Base-by-base conservation (phyloP, 2,329 filamentous ascomycete species). In the Cercospora nicotianae region DNA sequence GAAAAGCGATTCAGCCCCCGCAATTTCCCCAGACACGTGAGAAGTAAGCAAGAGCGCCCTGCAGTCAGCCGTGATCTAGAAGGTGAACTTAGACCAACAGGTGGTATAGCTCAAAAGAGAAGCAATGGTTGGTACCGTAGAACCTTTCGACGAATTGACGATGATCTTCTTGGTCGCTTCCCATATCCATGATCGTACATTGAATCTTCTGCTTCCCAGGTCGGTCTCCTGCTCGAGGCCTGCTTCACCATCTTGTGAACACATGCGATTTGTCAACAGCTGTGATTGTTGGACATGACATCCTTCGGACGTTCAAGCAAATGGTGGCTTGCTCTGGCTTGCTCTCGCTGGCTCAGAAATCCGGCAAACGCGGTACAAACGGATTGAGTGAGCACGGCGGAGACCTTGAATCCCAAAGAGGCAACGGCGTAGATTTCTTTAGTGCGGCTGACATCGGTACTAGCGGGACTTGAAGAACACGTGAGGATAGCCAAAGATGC, bases 301-400 rank as follows among this genome's bases (percentile, higher is more conserved):
- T 45, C 51, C 63, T 58, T 39, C 53, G 55, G 28, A 36, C 55
- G 10, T n/a, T 33, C 16, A 23, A 33, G 26, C 48, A 28, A 45
- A 12, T 42, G 18, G 48, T 53, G 48, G 48, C 48, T 53, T 53
- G 48, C 48, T 13, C 20, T 57, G 33, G 33, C 33, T 36, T 36
- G 33, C 33, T 16, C 33, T n/a, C 51, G 64, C 55, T 65, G 59
- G 63, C 18, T 63, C 42, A 28, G 7, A 59, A 28, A 8, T 48
- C 39, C 64, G 64, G 64, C 51, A 66, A 66, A 66, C n/a, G 45
- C 64, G 64, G 64, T 31, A 62, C 45, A 57, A 28, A 20, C 64
- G 64, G 58, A 28, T 42, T 58, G 60, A 30, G 58, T 13, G 60
- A 48, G 36, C 60, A 30, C 39, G 33, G 10, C 26, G 16, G 33